Percentiles rank a stretch among this genome's conserved stretches.
Conservation (phyloP, 1,284 basidiomycete genomes). For the Irpex sp. region DNA sequence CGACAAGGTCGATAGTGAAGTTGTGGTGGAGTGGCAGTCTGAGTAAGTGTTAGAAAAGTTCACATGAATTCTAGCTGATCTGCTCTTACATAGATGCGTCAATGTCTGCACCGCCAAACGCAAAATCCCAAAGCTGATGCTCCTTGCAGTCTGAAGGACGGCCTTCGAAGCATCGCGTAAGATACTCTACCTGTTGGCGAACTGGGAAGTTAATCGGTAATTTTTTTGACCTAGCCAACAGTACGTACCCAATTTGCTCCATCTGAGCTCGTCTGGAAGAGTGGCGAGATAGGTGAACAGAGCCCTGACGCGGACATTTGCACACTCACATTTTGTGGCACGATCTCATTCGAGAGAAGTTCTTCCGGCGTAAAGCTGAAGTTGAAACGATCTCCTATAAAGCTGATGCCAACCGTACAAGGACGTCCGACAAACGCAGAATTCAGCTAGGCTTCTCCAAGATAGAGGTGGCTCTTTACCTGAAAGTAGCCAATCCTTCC, state of each 20-base stretch:
- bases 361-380: conserved; percentile 38
- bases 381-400: conserved; percentile 44
- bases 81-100: conserved; percentile 34
- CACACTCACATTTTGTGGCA: conserved; percentile 37
- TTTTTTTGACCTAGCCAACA: background rate
- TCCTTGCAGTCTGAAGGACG: conserved; percentile 35
- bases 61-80: background rate
- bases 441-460: background rate
- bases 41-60: background rate
- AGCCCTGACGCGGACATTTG: background rate
- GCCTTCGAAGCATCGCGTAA: conserved; percentile 46
- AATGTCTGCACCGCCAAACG: conserved; percentile 52
- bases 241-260: conserved; percentile 44
- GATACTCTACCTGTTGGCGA: conserved; percentile 37
- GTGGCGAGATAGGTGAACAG: background rate
- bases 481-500: conserved; percentile 41
- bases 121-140: conserved; percentile 52
- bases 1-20: conserved; percentile 43
- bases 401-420: conserved; percentile 25
- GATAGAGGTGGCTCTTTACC: conserved; percentile 23
- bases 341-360: conserved; percentile 38
- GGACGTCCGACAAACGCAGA: no score
- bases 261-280: conserved; percentile 44
- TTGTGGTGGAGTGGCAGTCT: conserved; percentile 35
- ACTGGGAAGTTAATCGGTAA: background rate